Base-by-base conservation (phyloP, 768 basidiomycete species). In the Macrolepiota dolichaula region DNA sequence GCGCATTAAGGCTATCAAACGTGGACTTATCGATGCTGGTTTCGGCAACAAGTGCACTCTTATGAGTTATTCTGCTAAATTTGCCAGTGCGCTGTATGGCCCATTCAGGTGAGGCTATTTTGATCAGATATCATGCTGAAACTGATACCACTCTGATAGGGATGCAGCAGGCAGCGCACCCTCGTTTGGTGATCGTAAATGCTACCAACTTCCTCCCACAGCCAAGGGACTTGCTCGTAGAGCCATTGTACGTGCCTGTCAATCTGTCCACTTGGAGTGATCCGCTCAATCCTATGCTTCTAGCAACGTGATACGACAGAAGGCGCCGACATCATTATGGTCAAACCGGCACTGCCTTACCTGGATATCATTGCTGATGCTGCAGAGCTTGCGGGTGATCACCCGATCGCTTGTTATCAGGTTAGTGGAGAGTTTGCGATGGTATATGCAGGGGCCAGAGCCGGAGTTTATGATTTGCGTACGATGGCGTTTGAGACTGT, bases 321-420 rank as follows among this genome's bases (percentile, higher is more conserved):
- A 77, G 97, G 97, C 19, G 97, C 97, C 17, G 97, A 99, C 71
- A 92, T 99, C 69, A 87, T 99, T 71, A 98, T 99, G 96, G 94
- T 99, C 71, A 99, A 99, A 71, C 97, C 97, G 19, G 84, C 94
- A 0, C 74, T 98, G 62, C 96, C 97, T 0, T 98, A 98, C 76
- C 91, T 98, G 54, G 97, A 99, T 75, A 89, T 98, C 74, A 91
- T 99, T 66, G 83, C 91, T 35, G 94, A 97, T 69, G 94, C 93
- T 15, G 85, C 88, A 3, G 75, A 86, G 65, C 81, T 97, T 46
- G 88, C 92, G 4, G 85, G 85, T 0, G 87, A 96, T 70, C 89
- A 92, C 68, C 96, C 96, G 1, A 80, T 97, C n/a, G 97, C 97
- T 0, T 94, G 92, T 68, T 99, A 98, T 73, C 92, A 96, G 75